Evolutionary conservation across 208 protist species (phyloP).

Genomic region (Leishmania aethiopica): DNA sequence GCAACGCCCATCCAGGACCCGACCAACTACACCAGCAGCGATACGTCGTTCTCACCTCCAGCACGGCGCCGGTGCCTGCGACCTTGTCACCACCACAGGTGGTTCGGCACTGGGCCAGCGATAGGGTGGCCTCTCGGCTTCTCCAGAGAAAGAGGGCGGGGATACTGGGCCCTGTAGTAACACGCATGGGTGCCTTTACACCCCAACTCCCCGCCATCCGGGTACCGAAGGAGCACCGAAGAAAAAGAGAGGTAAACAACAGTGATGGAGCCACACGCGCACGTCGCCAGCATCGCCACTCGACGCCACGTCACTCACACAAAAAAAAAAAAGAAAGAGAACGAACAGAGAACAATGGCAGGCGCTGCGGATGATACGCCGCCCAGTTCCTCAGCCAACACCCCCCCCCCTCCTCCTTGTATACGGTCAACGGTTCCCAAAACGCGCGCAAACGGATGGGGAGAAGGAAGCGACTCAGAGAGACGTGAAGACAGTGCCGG

Average conservation of each 20-base stretch:
- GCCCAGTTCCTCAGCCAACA: neutral
- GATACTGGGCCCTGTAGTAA: too few relatives aligned
- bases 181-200: too few relatives aligned
- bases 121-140: neutral
- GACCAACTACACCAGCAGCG: neutral
- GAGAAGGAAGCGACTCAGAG: neutral
- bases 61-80: neutral
- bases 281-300: neutral
- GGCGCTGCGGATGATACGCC: neutral
- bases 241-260: constrained; percentile 4
- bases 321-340: constrained; percentile 12
- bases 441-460: neutral
- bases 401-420: too few relatives aligned
- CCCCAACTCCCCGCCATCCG: too few relatives aligned
- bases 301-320: neutral
- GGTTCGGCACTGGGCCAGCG: neutral
- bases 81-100: neutral
- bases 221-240: neutral
- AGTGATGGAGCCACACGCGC: neutral
- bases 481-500: neutral
- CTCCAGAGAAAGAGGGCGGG: neutral
- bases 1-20: neutral
- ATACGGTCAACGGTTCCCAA: neutral
- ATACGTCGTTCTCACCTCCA: neutral
- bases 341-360: neutral